Evolutionary conservation across 2,329 filamentous ascomycete genomes (phyloP), one percentile per base, ranked within the genome.

Genomic region (Apiospora hydei): DNA sequence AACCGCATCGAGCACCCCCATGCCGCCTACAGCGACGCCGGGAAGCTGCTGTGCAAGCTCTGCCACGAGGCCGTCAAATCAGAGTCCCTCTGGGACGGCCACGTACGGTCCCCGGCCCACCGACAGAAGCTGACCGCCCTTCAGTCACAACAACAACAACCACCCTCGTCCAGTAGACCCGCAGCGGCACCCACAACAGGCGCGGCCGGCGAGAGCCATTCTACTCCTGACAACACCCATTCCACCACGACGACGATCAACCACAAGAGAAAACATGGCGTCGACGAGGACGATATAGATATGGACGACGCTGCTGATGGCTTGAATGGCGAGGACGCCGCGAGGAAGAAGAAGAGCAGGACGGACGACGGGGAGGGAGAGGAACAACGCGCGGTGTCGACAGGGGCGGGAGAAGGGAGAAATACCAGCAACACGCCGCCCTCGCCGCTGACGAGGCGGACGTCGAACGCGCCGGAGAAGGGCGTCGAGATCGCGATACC

Each of bases 1-100:
- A 91, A 94, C 72, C 90, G 92, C 75, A 91, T 95, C 77, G 88
- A 91, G 69, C 91, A 94, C 77, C 89, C 92, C 4, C 86, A 92
- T 77, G 91, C 92, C 57, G 84, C 87, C 70, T 94, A 94, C 83
- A 90, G 91, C 6, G 87, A 90, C 74, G 85, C 89, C 18, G 92
- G 92, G 73, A 91, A 90, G 77, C 88, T 94, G 0, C 83, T 90
- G 41, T 95, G 93, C 83, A 88, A 87, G 73, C 82, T 92, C 34
- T 95, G 93, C 78, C 89, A 88, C 78, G 85, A 90, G 68, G 83
- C 86, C 49, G 80, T 94, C 77, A 93, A 92, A 81, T 86, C 88
- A 64, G 92, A 94, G 76, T 83, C 87, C 1, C 83, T 92, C 44
- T 94, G 92, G 92, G 88, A 92, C 26, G 83, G 84, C 16, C 92